phyloP scores from a whole-genome alignment of 2,329 filamentous ascomycete species.

The Pyricularia sp. region DNA sequence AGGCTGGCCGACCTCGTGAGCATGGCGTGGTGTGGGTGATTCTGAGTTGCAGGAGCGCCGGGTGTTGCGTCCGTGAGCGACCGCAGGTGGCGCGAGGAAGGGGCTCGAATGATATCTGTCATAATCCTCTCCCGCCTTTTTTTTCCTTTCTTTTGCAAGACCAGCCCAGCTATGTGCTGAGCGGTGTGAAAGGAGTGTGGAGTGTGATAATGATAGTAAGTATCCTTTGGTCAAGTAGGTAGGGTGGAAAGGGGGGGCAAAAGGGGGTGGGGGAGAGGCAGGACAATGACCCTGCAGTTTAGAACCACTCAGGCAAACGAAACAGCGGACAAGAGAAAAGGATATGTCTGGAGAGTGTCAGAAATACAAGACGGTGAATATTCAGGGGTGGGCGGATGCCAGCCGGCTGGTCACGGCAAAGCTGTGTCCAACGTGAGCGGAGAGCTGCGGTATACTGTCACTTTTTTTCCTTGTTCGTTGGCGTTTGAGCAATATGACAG shows the following conservation, averaged over 20 bases:
- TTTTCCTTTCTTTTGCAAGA: background rate
- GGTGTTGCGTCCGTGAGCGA: background rate
- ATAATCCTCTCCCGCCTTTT: background rate
- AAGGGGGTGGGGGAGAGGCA: background rate
- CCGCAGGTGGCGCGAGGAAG: background rate
- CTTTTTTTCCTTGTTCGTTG: background rate
- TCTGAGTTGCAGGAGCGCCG: background rate
- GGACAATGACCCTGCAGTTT: constrained; percentile 7
- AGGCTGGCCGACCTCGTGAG: background rate
- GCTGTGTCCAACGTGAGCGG: background rate
- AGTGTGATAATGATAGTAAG: background rate
- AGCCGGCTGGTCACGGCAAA: background rate
- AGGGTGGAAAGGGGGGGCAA: background rate
- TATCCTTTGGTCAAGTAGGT: background rate
- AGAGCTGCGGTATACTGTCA: constrained; percentile 1
- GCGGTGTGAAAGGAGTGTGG: background rate
- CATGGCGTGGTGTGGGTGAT: background rate
- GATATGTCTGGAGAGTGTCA: background rate
- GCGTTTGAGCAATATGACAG: background rate
- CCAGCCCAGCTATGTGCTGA: background rate
- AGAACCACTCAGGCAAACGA: constrained; percentile 10
- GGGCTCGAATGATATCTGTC: background rate
- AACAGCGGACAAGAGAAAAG: background rate
- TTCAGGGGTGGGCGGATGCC: background rate
- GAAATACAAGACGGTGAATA: background rate